These are phyloP conservation scores for Chlorophyllum brunneum DNA, from an alignment of 768 basidiomycete genomes.

Conservation along the genomic window DNA sequence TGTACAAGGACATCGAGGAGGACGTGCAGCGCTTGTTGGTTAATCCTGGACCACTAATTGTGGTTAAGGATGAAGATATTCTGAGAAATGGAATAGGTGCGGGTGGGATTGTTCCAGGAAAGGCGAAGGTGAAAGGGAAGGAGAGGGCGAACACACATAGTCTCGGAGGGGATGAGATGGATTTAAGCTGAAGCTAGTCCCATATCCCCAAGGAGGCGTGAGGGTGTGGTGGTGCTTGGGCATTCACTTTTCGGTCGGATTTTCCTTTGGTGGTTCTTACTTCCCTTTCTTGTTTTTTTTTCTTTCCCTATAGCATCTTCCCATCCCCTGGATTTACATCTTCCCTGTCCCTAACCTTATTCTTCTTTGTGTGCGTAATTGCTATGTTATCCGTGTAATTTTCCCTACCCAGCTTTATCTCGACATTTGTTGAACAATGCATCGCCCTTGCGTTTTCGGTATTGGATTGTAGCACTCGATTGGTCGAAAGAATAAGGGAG, in stretches of 20 bases:
- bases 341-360: too few species aligned
- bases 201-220: neutral
- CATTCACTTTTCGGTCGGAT: neutral
- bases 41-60: constrained; percentile 16
- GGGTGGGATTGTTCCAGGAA: constrained; percentile 11
- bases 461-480: neutral
- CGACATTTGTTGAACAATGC: neutral
- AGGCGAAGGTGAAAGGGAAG: constrained; percentile 42
- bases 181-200: constrained; percentile 46
- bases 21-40: constrained; percentile 43
- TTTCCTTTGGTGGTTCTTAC: constrained; percentile 1
- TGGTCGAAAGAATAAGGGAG: too few species aligned
- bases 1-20: constrained; percentile 74
- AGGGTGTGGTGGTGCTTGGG: too few species aligned
- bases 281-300: neutral
- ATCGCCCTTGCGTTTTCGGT: neutral
- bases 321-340: neutral
- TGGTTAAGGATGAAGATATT: constrained; percentile 15
- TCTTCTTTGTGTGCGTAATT: too few species aligned
- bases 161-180: constrained; percentile 55
- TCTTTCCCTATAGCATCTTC: neutral
- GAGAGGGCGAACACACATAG: constrained; percentile 31
- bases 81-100: constrained; percentile 14
- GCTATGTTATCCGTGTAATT: too few species aligned
- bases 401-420: constrained; percentile 10